Evolutionary conservation across 2,329 filamentous ascomycete species (phyloP).

Genomic region (Westerdykella sp.): DNA sequence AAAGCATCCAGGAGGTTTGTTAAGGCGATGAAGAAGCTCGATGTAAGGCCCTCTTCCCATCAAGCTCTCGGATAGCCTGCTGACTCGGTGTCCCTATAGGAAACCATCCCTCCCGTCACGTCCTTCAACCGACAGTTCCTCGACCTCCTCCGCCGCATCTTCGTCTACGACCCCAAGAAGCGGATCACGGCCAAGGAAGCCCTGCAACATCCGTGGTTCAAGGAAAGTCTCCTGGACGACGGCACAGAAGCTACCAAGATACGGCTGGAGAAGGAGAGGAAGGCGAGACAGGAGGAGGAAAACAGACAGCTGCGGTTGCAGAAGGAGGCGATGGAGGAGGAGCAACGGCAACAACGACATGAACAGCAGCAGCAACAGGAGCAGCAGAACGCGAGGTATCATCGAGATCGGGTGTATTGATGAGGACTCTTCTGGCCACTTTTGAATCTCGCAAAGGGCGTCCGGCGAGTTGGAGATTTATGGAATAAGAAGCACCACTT

Average conservation of each 20-base stretch:
- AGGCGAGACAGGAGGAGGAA: constrained; percentile 23
- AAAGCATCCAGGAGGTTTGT: constrained; percentile 61
- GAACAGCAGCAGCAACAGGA: constrained; percentile 11
- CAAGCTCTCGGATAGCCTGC: not conserved
- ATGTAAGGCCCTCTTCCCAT: constrained; percentile 40
- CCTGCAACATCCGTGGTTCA: constrained; percentile 62
- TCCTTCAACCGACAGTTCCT: constrained; percentile 59
- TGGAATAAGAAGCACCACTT: no score
- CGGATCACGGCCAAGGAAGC: constrained; percentile 60
- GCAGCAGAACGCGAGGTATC: constrained; percentile 13
- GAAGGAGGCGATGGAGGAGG: constrained; percentile 11
- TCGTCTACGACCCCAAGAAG: constrained; percentile 60
- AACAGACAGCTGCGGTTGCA: constrained; percentile 10
- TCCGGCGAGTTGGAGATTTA: no score
- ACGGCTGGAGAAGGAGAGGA: constrained; percentile 40
- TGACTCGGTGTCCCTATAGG: constrained; percentile 36
- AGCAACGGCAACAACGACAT: not conserved
- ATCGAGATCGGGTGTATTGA: constrained; percentile 15
- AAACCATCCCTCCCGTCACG: constrained; percentile 56
- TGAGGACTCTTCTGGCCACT: no score
- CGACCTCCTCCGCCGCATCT: constrained; percentile 57
- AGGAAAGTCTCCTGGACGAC: constrained; percentile 57
- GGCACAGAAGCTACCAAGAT: constrained; percentile 60
- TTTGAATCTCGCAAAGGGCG: no score
- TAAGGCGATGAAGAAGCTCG: constrained; percentile 59